Base-by-base conservation (phyloP, 1,139 yeast species). In the Magnusiomyces tetraspermus region DNA sequence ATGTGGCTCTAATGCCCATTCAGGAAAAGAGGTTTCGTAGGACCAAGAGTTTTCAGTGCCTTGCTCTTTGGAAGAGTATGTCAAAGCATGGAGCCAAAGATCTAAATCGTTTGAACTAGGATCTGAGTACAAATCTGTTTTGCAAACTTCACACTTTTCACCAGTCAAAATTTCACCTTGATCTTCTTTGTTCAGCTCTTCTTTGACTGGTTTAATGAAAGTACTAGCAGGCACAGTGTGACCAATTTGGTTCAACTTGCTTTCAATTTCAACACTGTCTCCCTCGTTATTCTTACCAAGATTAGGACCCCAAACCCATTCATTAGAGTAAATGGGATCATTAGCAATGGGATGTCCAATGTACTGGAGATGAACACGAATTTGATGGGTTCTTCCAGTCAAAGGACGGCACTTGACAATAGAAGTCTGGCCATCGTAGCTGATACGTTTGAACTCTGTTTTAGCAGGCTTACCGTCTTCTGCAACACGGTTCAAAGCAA, bases 351-450 rank as follows among this genome's bases (percentile, higher is more conserved):
- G 96, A 61, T 79, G 79, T 0, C 97, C 96, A 28, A 92, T 63
- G 60, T 76, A 85, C 67, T 90, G 97, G 53, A 92, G 69, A 70
- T 92, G 98, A 0, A 92, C 96, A 52, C 98, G 72, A 50, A 92
- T 88, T 65, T 92, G 98, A 66, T 92, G 98, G 0, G 97, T 87
- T 62, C 98, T 75, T 0, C 98, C 98, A 0, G 98, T 90, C 21
- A 77, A 69, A 0, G 98, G 98, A 56, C 73, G 76, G 66, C 97
- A 90, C 55, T 82, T 76, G 2, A 92, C 96, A 38, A 92, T 74
- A 54, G 95, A 79, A 1, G 83, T 71, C 5, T 65, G 65, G 1
- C 83, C 80, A 61, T 84, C 87, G 62, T 76, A 83, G 1, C 82
- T 75, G 1, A 85, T 67, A 37, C 88, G 68, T 49, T 69, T 71